A percentile compares a stretch with the other conserved stretches of the same genome.
Conservation (phyloP, 805 yeast genomes). For the Myxozyma geophila region DNA sequence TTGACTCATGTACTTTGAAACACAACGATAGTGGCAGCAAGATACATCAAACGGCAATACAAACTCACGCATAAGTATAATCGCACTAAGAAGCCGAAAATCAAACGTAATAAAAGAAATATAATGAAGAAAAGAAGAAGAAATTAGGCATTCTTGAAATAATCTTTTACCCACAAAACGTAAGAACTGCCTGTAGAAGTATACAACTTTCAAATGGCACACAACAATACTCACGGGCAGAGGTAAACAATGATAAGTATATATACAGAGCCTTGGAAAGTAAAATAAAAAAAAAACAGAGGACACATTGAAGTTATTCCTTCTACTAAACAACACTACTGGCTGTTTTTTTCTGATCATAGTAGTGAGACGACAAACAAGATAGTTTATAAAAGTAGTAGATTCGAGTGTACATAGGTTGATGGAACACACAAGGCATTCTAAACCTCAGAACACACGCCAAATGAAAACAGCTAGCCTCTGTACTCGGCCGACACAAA, state of each 20-base stretch:
- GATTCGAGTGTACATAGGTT: neutral
- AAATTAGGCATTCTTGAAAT: neutral
- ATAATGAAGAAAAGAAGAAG: neutral
- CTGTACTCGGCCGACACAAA: too few relatives aligned
- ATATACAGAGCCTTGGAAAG: slow-evolving; percentile 12
- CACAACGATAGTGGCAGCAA: neutral
- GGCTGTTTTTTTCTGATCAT: too few relatives aligned
- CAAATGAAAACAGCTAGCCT: too few relatives aligned
- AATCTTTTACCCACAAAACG: neutral
- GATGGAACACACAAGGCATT: neutral
- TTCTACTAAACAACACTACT: neutral
- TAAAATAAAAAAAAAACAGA: neutral
- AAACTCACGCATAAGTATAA: too few relatives aligned
- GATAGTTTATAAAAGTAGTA: too few relatives aligned
- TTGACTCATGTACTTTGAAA: neutral
- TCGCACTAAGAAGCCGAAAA: neutral
- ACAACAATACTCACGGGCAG: slow-evolving; percentile 1
- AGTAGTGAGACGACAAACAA: too few relatives aligned
- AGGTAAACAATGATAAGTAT: slow-evolving; percentile 1
- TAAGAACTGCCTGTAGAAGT: neutral
- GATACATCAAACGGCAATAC: too few relatives aligned
- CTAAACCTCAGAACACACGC: neutral
- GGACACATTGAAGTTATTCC: neutral
- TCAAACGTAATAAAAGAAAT: neutral
- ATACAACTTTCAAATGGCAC: neutral